A percentile compares a stretch with the other conserved stretches of the same genome.
These are phyloP conservation scores for Vanrija sp. DNA, from an alignment of 1,284 basidiomycete genomes.

Conservation along the genomic window DNA sequence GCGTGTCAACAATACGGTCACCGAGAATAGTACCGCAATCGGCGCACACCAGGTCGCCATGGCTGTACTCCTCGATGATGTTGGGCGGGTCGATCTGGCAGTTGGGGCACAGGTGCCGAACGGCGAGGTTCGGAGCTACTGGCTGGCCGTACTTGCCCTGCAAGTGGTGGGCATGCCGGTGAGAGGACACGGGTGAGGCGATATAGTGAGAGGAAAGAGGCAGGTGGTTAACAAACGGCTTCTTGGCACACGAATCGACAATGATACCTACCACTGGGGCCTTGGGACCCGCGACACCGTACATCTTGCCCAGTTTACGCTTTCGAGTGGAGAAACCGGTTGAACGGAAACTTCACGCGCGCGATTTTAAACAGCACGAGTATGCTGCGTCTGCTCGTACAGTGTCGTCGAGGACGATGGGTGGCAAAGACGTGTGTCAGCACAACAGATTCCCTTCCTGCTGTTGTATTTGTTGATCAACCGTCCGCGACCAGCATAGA, in stretches of 20 bases:
- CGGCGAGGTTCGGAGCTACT: conserved; percentile 61
- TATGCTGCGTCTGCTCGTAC: neutral
- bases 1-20: conserved; percentile 93
- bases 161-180: neutral
- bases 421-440: conserved; percentile 4
- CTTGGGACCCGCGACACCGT: conserved; percentile 35
- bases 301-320: conserved; percentile 6
- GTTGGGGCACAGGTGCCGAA: conserved; percentile 89
- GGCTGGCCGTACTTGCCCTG: conserved; percentile 56
- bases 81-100: conserved; percentile 89
- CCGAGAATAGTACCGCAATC: conserved; percentile 93
- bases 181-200: neutral
- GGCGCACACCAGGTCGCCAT: conserved; percentile 92
- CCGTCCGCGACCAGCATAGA: neutral
- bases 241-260: neutral
- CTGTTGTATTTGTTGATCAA: no score
- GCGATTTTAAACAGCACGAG: neutral
- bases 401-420: neutral
- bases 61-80: conserved; percentile 94
- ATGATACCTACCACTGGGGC: conserved; percentile 25
- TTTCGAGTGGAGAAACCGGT: conserved; percentile 1
- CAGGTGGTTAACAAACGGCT: neutral
- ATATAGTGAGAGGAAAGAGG: neutral
- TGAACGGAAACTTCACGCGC: neutral
- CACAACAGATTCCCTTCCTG: neutral